A percentile compares a stretch with the other conserved stretches of the same genome.
Conservation (phyloP, 441 rosid species). For the Pelargonium fulgidum region DNA sequence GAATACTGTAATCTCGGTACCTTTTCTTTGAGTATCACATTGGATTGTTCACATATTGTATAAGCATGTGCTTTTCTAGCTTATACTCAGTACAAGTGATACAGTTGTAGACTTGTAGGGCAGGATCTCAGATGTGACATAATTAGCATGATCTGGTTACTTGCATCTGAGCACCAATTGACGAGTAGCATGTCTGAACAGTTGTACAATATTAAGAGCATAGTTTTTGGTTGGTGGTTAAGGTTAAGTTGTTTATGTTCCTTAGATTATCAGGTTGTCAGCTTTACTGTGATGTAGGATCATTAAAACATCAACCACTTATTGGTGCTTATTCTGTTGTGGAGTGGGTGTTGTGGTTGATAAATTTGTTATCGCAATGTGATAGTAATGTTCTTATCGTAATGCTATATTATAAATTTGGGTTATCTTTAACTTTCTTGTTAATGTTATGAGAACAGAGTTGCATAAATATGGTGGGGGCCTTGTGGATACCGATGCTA, state of each 20-base stretch:
- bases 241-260: not conserved
- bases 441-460: constrained; percentile 37
- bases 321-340: not conserved
- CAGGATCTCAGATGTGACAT: not conserved
- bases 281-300: not conserved
- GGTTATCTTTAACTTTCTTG: constrained; percentile 6
- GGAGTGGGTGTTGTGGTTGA: not conserved
- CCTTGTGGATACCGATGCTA: constrained; percentile 45
- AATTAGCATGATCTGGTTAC: not conserved
- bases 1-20: not conserved
- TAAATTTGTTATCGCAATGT: not conserved
- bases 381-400: not conserved
- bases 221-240: not conserved
- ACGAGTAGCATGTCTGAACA: not conserved
- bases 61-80: not conserved
- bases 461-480: constrained; percentile 77
- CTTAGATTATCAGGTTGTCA: not conserved
- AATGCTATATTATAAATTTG: not conserved
- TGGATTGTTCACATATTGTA: not conserved
- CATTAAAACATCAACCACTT: not conserved
- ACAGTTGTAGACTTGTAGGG: not conserved
- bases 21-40: not conserved
- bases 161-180: too few relatives aligned
- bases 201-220: not conserved
- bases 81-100: not conserved